Percentiles rank a stretch among this genome's conserved stretches.
Evolutionary conservation across 2,329 filamentous ascomycete species (phyloP).

Genomic region (Colletotrichum nymphaeae): DNA sequence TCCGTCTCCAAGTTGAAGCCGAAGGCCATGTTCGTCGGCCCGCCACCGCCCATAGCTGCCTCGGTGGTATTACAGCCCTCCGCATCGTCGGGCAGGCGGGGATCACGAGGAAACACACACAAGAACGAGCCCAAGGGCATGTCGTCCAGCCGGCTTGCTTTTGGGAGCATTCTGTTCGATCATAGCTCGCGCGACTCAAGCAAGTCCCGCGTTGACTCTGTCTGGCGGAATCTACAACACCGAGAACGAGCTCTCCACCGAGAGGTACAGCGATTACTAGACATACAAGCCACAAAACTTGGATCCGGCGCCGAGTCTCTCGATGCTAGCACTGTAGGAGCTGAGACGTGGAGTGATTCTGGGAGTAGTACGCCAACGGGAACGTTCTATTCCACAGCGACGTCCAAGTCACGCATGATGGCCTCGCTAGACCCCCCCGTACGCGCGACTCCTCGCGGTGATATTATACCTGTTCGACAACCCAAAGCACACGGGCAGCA

Average conservation of each 20-base stretch:
- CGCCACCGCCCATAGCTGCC: constrained; percentile 62
- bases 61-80: constrained; percentile 50
- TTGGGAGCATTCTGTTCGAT: constrained; percentile 54
- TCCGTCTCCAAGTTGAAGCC: constrained; percentile 47
- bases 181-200: constrained; percentile 39
- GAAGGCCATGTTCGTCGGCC: constrained; percentile 57
- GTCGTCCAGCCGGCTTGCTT: constrained; percentile 30
- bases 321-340: constrained; percentile 36
- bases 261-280: constrained; percentile 60
- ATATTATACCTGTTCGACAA: constrained; percentile 71
- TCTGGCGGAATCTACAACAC: constrained; percentile 59
- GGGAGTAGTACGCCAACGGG: constrained; percentile 55
- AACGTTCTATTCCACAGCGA: constrained; percentile 52
- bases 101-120: not conserved
- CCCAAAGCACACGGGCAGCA: constrained; percentile 61
- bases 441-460: constrained; percentile 53
- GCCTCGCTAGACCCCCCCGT: constrained; percentile 55
- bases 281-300: constrained; percentile 60
- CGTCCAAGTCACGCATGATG: constrained; percentile 51
- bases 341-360: constrained; percentile 50
- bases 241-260: constrained; percentile 58
- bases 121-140: not conserved
- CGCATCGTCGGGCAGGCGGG: not conserved
- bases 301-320: constrained; percentile 46
- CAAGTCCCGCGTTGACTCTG: constrained; percentile 49